These are phyloP conservation scores for Leccinum subfulvum DNA, from an alignment of 1,284 basidiomycete genomes.

Conservation along the genomic window DNA sequence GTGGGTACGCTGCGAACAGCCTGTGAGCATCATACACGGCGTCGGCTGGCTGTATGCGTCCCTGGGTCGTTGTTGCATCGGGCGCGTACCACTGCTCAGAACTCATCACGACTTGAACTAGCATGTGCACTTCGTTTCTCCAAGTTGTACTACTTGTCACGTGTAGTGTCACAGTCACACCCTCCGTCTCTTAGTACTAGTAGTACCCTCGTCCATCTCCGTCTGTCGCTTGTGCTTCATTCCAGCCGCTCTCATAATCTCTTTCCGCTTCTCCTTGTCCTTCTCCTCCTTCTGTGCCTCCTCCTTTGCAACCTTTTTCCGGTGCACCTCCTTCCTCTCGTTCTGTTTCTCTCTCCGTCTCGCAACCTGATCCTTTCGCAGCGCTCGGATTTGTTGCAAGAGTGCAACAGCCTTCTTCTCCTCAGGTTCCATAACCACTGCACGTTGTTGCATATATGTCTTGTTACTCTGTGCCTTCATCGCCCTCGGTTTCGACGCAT, in stretches of 20 bases:
- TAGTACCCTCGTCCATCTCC: conserved; percentile 55
- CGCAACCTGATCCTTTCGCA: conserved; percentile 84
- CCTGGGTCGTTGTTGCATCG: conserved; percentile 14
- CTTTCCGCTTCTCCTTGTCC: conserved; percentile 78
- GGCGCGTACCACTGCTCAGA: conserved; percentile 21
- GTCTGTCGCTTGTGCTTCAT: conserved; percentile 68
- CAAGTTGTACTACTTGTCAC: conserved; percentile 17
- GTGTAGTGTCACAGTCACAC: conserved; percentile 25
- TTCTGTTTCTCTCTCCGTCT: conserved; percentile 82
- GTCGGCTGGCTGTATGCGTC: conserved; percentile 22
- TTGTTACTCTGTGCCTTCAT: conserved; percentile 71
- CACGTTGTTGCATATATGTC: conserved; percentile 90
- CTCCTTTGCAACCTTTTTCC: conserved; percentile 71
- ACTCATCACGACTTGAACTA: conserved; percentile 24
- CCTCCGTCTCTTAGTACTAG: conserved; percentile 47
- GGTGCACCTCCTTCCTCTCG: conserved; percentile 60
- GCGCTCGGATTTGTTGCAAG: conserved; percentile 91
- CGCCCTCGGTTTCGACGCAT: conserved; percentile 87
- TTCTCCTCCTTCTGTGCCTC: conserved; percentile 69
- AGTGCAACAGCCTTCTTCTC: conserved; percentile 92
- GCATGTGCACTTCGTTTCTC: too few species aligned
- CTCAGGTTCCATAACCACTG: conserved; percentile 92
- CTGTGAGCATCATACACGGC: conserved; percentile 62
- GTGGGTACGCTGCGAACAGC: conserved; percentile 62
- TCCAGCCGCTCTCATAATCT: conserved; percentile 72